A percentile compares a stretch with the other conserved stretches of the same genome.
These are phyloP conservation scores for Microbotryomycetes sp. DNA, from an alignment of 1,284 basidiomycete genomes.

Conservation along the genomic window DNA sequence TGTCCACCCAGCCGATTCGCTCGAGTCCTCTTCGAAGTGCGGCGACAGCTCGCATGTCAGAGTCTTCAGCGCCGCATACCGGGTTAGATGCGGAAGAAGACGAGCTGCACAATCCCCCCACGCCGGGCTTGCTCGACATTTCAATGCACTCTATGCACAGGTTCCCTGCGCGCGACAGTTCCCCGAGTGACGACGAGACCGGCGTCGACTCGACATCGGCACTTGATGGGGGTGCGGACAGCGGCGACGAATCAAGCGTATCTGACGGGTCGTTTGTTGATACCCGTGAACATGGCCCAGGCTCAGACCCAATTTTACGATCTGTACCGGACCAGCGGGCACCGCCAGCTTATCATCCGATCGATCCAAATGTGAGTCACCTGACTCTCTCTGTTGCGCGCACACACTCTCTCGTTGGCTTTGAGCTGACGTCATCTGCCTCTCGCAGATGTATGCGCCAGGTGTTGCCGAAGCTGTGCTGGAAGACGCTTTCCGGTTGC, in stretches of 20 bases:
- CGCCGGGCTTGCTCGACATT: slow-evolving; percentile 51
- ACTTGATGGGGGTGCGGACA: background rate
- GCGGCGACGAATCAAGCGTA: background rate
- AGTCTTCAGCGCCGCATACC: slow-evolving; percentile 6
- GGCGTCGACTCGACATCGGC: background rate
- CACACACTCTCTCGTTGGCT: background rate
- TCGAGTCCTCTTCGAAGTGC: slow-evolving; percentile 24
- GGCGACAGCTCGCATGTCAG: slow-evolving; percentile 23
- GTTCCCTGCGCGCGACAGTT: slow-evolving; percentile 24
- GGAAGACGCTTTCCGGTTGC: slow-evolving; percentile 28
- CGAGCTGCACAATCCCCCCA: slow-evolving; percentile 49
- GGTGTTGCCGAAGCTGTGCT: slow-evolving; percentile 35
- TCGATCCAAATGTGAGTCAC: slow-evolving; percentile 34
- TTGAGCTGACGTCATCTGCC: background rate
- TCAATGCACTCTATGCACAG: slow-evolving; percentile 44
- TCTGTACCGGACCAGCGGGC: too few relatives aligned
- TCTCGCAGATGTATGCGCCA: slow-evolving; percentile 30
- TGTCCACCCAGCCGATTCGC: slow-evolving; percentile 27
- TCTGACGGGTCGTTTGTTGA: background rate
- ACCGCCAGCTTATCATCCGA: slow-evolving; percentile 35
- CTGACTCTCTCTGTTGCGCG: background rate
- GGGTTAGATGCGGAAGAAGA: slow-evolving; percentile 23
- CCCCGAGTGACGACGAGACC: slow-evolving; percentile 11
- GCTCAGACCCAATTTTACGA: too few relatives aligned
- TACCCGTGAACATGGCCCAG: too few relatives aligned